Evolutionary conservation across 495 filamentous ascomycete species (phyloP).

Genomic region (Penicillium herquei): DNA sequence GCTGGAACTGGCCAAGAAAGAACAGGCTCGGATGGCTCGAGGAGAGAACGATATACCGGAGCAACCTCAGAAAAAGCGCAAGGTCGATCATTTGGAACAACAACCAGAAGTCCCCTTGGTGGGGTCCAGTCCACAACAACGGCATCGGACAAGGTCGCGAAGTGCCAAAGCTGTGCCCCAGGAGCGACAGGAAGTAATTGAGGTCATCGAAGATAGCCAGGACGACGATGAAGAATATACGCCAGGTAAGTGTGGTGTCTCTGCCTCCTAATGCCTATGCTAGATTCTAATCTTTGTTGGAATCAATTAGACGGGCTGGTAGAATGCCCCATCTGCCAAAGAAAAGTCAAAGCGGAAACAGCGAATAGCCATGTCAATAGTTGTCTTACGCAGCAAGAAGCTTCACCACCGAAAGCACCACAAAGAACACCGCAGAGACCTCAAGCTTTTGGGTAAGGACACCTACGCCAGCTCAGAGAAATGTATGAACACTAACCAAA

Average conservation of each 20-base stretch:
- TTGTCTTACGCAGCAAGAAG: conserved; percentile 28
- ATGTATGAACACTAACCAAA: too few species aligned
- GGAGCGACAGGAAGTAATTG: background rate
- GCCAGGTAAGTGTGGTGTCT: conserved; percentile 12
- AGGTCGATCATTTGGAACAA: conserved; percentile 32
- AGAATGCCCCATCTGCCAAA: conserved; percentile 75
- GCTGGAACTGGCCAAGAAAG: conserved; percentile 58
- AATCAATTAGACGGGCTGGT: conserved; percentile 61
- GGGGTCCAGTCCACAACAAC: conserved; percentile 24
- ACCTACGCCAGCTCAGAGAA: too few species aligned
- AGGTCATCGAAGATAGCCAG: conserved; percentile 39
- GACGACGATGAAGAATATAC: conserved; percentile 40
- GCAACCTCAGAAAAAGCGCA: conserved; percentile 44
- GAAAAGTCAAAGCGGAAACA: conserved; percentile 70
- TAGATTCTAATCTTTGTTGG: conserved; percentile 25
- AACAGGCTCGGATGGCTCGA: conserved; percentile 16
- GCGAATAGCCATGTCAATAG: conserved; percentile 79
- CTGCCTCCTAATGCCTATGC: background rate
- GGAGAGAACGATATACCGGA: conserved; percentile 15
- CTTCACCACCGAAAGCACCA: conserved; percentile 3
- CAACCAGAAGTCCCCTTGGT: conserved; percentile 7
- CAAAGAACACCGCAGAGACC: conserved; percentile 13
- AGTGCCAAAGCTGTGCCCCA: background rate
- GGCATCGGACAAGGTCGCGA: conserved; percentile 39
- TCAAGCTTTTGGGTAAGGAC: conserved; percentile 31